Base-by-base conservation (phyloP, 106 monocot genomes). In the Alisma plantagoaquatica region DNA sequence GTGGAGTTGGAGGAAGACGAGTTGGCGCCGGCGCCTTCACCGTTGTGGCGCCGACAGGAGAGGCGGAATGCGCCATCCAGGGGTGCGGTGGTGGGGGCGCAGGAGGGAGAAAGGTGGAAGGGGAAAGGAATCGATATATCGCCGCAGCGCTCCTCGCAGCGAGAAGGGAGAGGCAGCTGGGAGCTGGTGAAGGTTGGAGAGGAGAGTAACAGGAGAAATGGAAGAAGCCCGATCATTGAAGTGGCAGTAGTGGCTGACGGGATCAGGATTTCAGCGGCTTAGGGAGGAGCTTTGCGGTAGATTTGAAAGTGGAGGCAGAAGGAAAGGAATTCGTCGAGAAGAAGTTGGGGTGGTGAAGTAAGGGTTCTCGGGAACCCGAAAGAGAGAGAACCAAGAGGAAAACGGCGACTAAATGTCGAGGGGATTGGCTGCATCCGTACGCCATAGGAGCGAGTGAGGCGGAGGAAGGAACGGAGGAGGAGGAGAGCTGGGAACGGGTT, bases 21-120 rank as follows among this genome's bases (percentile, higher is more conserved):
- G n/a, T n/a, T n/a, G n/a, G n/a, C n/a, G n/a, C n/a, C n/a, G n/a
- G n/a, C n/a, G n/a, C n/a, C n/a, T n/a, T n/a, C n/a, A n/a, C n/a
- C n/a, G n/a, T n/a, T n/a, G 25, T 35, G 23, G 43, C 18, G 0
- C n/a, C 23, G 41, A 68, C 92, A 92, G 49, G 82, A 57, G 63
- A 91, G 81, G 43, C 53, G 77, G 73, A 91, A 91, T 59, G 64
- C 55, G 30, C 57, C 49, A 51, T n/a, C n/a, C n/a, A n/a, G n/a
- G n/a, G n/a, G n/a, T n/a, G 72, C 31, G 46, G 29, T n/a, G 42
- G 19, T n/a, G 21, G 72, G 63, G 2, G 75, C 76, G 48, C 84
- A 81, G 17, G 77, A 62, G 52, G 84, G 41, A 73, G 63, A 57
- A 67, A 86, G 58, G 59, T 78, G 67, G 73, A 92, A 86, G 30